Evolutionary conservation across 371 early-diverging fungal species (phyloP).

Genomic region (Mucor mucedo): DNA sequence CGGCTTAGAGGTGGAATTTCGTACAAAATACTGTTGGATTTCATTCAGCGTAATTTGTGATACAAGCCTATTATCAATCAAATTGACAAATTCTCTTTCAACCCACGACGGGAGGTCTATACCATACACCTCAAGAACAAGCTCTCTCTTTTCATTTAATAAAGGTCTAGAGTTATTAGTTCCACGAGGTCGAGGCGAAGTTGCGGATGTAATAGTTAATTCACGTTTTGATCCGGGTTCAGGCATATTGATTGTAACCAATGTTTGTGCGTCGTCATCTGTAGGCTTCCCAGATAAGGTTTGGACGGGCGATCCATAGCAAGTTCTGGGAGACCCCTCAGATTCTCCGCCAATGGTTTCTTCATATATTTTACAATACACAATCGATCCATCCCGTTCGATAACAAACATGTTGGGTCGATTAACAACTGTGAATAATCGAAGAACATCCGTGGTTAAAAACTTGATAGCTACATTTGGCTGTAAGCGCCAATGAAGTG

Average conservation of each 20-base stretch:
- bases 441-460: constrained; percentile 58
- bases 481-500: constrained; percentile 78
- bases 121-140: constrained; percentile 78
- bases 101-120: constrained; percentile 70
- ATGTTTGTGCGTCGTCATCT: constrained; percentile 22
- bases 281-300: constrained; percentile 5
- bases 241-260: constrained; percentile 7
- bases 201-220: constrained; percentile 2
- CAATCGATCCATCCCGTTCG: constrained; percentile 59
- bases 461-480: constrained; percentile 70
- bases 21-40: constrained; percentile 69
- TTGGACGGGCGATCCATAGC: constrained; percentile 18
- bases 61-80: constrained; percentile 69
- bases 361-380: constrained; percentile 55
- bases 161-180: constrained; percentile 24
- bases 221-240: constrained; percentile 20
- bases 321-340: constrained; percentile 19
- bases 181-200: constrained; percentile 21
- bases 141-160: constrained; percentile 39
- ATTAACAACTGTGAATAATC: constrained; percentile 72
- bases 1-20: constrained; percentile 70
- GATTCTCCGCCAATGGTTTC: constrained; percentile 8
- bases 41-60: constrained; percentile 68
- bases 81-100: constrained; percentile 67
- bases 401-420: constrained; percentile 77